A percentile compares a stretch with the other conserved stretches of the same genome.
These are phyloP conservation scores for Trichoderma gamsii DNA, from an alignment of 495 filamentous ascomycete species.

Conservation along the genomic window DNA sequence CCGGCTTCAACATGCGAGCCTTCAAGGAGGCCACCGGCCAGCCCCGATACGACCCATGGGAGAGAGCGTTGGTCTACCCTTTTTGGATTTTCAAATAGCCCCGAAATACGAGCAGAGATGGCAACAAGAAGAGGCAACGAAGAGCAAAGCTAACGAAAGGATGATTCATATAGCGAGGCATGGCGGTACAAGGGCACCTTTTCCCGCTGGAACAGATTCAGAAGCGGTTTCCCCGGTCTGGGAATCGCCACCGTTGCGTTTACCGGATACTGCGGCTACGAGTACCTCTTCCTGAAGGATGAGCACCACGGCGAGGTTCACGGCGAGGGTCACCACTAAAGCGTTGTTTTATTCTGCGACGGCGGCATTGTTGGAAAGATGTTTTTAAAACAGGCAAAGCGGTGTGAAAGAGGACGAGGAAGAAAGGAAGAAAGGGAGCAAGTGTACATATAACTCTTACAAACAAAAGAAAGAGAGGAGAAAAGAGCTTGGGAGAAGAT, in stretches of 20 bases:
- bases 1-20: conserved; percentile 74
- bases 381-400: not conserved
- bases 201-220: conserved; percentile 82
- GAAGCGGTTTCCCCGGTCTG: conserved; percentile 75
- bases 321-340: conserved; percentile 34
- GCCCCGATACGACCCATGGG: conserved; percentile 82
- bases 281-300: conserved; percentile 77
- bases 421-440: not conserved
- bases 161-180: conserved; percentile 58
- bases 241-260: conserved; percentile 91
- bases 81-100: conserved; percentile 11
- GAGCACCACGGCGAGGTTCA: conserved; percentile 58
- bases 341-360: not conserved
- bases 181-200: conserved; percentile 93
- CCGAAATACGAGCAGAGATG: not conserved
- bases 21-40: conserved; percentile 60
- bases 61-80: conserved; percentile 54
- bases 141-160: conserved; percentile 16
- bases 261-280: conserved; percentile 78
- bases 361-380: not conserved
- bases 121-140: not conserved
- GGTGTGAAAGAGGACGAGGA: not conserved
- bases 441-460: conserved; percentile 20
- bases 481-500: not conserved
- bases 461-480: not conserved